These are phyloP conservation scores for Ceratocystis papillata DNA, from an alignment of 2,329 filamentous ascomycete genomes.

Conservation along the genomic window DNA sequence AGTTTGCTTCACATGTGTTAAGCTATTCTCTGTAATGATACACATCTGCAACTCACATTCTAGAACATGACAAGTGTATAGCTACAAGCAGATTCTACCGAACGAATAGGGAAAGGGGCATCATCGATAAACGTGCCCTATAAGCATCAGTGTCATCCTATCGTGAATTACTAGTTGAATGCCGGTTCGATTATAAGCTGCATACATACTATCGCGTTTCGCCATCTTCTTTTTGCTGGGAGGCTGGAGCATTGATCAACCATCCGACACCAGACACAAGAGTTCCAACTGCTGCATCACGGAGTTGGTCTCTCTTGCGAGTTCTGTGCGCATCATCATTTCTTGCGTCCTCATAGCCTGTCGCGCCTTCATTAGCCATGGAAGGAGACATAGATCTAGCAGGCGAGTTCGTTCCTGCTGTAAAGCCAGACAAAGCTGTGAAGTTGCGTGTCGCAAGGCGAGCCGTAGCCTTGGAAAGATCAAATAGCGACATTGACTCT, in stretches of 20 bases:
- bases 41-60: neutral
- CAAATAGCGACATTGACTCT: slow-evolving; percentile 54
- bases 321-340: slow-evolving; percentile 29
- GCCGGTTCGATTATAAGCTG: neutral
- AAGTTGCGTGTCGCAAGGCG: slow-evolving; percentile 49
- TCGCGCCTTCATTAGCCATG: slow-evolving; percentile 27
- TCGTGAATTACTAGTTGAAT: neutral
- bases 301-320: slow-evolving; percentile 60
- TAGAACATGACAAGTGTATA: too few species aligned
- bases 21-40: neutral
- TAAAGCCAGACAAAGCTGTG: slow-evolving; percentile 43
- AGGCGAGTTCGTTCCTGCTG: slow-evolving; percentile 12
- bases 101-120: too few species aligned
- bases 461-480: slow-evolving; percentile 51
- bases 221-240: slow-evolving; percentile 9
- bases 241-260: slow-evolving; percentile 38
- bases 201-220: neutral
- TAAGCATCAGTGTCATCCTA: too few species aligned
- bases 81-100: too few species aligned
- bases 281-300: slow-evolving; percentile 56
- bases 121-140: too few species aligned
- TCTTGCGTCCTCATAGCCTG: neutral
- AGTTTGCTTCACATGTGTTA: neutral
- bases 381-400: slow-evolving; percentile 30
- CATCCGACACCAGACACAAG: slow-evolving; percentile 57